Evolutionary conservation across 2,329 filamentous ascomycete genomes (phyloP).

Genomic region (Akanthomyces uredinophilus): DNA sequence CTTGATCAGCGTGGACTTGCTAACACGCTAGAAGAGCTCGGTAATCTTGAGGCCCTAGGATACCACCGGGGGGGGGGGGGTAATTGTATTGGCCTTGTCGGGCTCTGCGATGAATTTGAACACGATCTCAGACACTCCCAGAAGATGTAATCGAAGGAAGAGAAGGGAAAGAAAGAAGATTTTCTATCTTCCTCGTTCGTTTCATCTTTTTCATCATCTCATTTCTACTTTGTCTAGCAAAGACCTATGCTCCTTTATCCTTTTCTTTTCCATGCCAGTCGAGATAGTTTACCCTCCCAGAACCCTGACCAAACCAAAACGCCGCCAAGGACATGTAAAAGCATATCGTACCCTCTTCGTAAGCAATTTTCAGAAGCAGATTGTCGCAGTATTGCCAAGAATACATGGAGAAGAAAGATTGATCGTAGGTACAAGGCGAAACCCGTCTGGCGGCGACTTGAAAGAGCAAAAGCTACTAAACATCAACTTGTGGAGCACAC

Average conservation of each 20-base stretch:
- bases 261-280: not conserved
- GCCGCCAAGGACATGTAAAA: not conserved
- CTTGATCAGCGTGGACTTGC: too few species aligned
- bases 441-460: too few species aligned
- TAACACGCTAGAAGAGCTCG: too few species aligned
- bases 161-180: too few species aligned
- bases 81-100: too few species aligned
- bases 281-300: not conserved
- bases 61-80: too few species aligned
- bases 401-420: not conserved
- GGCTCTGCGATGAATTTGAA: too few species aligned
- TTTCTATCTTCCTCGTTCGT: too few species aligned
- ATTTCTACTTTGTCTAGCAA: not conserved
- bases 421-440: not conserved
- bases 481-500: not conserved
- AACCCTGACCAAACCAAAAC: not conserved
- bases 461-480: not conserved
- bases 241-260: not conserved
- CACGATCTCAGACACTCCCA: too few species aligned
- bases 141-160: too few species aligned
- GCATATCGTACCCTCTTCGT: not conserved
- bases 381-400: not conserved
- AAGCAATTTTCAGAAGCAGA: not conserved
- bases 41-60: too few species aligned
- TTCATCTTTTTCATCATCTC: too few species aligned